Evolutionary conservation across 495 filamentous ascomycete species (phyloP), one percentile per base, ranked within the genome.

Genomic region (Staphylotrichum longicolle): DNA sequence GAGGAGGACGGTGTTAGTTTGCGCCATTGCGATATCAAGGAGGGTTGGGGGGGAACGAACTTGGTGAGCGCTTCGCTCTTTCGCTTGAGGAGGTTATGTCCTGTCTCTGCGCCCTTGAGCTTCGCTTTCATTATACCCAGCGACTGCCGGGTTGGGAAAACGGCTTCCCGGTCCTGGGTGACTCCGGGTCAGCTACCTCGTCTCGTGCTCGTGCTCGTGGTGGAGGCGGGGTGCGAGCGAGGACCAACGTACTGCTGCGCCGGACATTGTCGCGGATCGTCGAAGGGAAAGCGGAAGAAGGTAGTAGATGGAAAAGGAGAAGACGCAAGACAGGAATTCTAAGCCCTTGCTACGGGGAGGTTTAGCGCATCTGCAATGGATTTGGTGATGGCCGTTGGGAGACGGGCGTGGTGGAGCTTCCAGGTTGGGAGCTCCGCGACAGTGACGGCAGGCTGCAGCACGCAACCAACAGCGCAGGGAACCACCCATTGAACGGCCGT

Each of bases 91-190:
- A 96, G 78, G 71, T 80, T 91, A 78, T 96, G 91, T 27, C 91
- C 91, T 32, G 82, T 93, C 74, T 96, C 89, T 54, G 94, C 94
- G 48, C 94, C 94, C 79, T 99, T 99, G 68, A 99, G 85, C 84
- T 99, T 99, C 63, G 86, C 85, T 78, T 99, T 98, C 95, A 99
- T 99, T 69, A 93, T 75, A 65, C 90, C 91, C 72, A 99, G 78
- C 63, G 92, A 96, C 83, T 99, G 94, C 70, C 94, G 90, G 68
- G 94, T 99, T 64, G 94, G 90, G 79, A 99, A 99, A 81, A 99
- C 94, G 71, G 93, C 82, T 78, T 99, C 94, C 70, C 90, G 80
- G 70, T 90, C 89, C 90, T 92, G 68, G 41, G 7, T 27, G 20
- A 27, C 45, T 7, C 11, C 9, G 46, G 33, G 58, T 72, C 63